phyloP scores from a whole-genome alignment of 2,329 filamentous ascomycete genomes.

The Arachnopeziza araneosa region DNA sequence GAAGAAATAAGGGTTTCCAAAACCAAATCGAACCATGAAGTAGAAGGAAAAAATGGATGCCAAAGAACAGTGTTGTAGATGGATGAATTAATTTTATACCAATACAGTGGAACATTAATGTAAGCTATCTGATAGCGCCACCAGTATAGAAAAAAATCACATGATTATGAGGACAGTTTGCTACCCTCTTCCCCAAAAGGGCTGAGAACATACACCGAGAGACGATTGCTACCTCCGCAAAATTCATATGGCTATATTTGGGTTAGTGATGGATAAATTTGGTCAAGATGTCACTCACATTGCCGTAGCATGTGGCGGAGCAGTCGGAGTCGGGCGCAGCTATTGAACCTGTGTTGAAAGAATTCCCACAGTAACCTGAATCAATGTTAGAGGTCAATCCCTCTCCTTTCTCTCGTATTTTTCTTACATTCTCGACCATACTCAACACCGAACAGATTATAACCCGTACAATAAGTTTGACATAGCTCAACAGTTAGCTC shows the following conservation, averaged over 20 bases:
- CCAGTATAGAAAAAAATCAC: too few relatives aligned
- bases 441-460: constrained; percentile 13
- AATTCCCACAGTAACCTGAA: constrained; percentile 10
- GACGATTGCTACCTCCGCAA: constrained; percentile 27
- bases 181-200: too few relatives aligned
- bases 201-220: constrained; percentile 1
- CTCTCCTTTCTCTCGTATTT: background rate
- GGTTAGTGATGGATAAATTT: background rate
- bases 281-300: constrained; percentile 10
- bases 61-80: too few relatives aligned
- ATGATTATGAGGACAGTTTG: too few relatives aligned
- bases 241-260: background rate
- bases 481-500: constrained; percentile 6
- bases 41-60: too few relatives aligned
- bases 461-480: constrained; percentile 3
- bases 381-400: background rate
- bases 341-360: constrained; percentile 7
- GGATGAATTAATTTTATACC: too few relatives aligned
- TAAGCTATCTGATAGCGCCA: too few relatives aligned
- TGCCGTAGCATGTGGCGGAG: constrained; percentile 17
- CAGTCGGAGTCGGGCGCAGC: constrained; percentile 10
- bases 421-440: constrained; percentile 14
- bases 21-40: too few relatives aligned
- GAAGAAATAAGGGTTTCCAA: too few relatives aligned
- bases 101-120: too few relatives aligned